Evolutionary conservation across 177 flowering plant species (phyloP), one percentile per base, ranked within the genome.

Genomic region (Vitis hybrid): DNA sequence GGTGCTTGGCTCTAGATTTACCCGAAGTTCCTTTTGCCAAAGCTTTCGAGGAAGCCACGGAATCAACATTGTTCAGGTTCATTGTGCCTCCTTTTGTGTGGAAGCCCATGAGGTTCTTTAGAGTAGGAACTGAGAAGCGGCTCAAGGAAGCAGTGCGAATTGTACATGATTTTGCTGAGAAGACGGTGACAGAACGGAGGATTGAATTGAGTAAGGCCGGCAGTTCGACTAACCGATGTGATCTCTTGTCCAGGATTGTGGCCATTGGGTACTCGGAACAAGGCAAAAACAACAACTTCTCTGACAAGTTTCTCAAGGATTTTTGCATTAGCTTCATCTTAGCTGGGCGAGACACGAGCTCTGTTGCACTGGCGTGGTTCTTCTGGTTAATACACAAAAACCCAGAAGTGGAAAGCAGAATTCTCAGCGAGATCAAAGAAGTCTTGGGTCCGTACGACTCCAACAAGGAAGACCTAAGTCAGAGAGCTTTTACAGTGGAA

Each of bases 281-380:
- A 10, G 69, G 72, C 51, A 58, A 60, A 49, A 20, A 20, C 21
- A 57, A 65, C 15, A 62, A n/a, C 7, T 74, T 76, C 59, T 65
- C 88, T 0, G 82, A 84, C 13, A 73, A 74, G 65, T 81, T 78
- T 49, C 72, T 84, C 2, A 66, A 72, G 64, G 94, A 90, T 69
- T 81, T 90, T 64, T 79, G 84, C 73, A 74, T 83, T 41, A 90
- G 87, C 46, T 85, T 88, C 59, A 84, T 88, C 56, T 50, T 90
- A 11, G 94, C 91, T 1, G 94, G 94, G 2, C 67, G 91, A 12
- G 94, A 90, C 83, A 87, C 94, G 1, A 84, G 84, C 69, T 88
- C 92, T 0, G 91, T 84, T 6, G 89, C 85, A 13, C 60, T 87
- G 63, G 74, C 86, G 8, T 87, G 91, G 94, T 84, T 90, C 73